These are phyloP conservation scores for Penicillium goetzii DNA, from an alignment of 495 filamentous ascomycete species.

Conservation along the genomic window DNA sequence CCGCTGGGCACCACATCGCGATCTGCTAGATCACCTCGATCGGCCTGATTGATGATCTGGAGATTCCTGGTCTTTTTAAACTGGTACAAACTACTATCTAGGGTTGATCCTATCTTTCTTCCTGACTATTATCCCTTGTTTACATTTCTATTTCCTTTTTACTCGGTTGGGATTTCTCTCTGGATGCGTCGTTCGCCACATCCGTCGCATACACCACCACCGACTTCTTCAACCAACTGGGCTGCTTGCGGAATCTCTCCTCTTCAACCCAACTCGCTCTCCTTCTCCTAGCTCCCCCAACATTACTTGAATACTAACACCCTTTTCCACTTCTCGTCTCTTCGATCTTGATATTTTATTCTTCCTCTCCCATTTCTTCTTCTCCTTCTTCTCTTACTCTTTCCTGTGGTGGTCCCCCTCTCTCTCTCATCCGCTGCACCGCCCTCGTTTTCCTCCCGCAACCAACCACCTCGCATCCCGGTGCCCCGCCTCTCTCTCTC, in stretches of 20 bases:
- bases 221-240: conserved; percentile 15
- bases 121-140: neutral
- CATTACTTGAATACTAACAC: neutral
- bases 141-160: neutral
- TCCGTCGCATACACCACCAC: conserved; percentile 33
- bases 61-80: too few relatives aligned
- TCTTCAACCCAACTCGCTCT: conserved; percentile 5
- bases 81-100: too few relatives aligned
- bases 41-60: neutral
- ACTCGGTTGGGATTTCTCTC: neutral
- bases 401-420: conserved; percentile 14
- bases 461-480: conserved; percentile 29
- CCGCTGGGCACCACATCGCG: conserved; percentile 3
- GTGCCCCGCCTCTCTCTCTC: conserved; percentile 36
- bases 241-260: conserved; percentile 33
- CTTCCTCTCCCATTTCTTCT: neutral
- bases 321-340: neutral
- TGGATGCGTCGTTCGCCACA: conserved; percentile 20
- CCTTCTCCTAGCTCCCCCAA: neutral
- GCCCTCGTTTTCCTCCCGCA: conserved; percentile 19
- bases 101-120: too few relatives aligned
- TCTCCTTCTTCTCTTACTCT: neutral
- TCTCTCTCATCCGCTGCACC: conserved; percentile 14
- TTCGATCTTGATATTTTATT: neutral
- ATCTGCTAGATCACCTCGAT: neutral